These are phyloP conservation scores for Aspergillus asperescens DNA, from an alignment of 495 filamentous ascomycete genomes.

Conservation along the genomic window DNA sequence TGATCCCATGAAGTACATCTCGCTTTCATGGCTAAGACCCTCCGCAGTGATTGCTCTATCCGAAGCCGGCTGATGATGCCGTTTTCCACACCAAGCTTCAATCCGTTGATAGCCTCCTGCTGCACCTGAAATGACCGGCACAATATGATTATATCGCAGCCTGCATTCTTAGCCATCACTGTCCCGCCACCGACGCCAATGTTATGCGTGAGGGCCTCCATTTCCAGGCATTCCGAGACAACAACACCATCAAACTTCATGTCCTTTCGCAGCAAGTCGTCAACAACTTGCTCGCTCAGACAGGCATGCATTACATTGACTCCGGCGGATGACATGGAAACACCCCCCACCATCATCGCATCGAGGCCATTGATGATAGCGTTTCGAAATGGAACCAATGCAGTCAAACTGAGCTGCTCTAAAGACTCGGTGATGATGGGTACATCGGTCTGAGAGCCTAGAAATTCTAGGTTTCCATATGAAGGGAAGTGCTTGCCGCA, in stretches of 20 bases:
- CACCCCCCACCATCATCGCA: conserved; percentile 89
- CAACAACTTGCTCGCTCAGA: conserved; percentile 82
- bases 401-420: conserved; percentile 77
- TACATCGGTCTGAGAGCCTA: conserved; percentile 78
- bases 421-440: conserved; percentile 88
- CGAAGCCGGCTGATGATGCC: conserved; percentile 72
- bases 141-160: conserved; percentile 78
- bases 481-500: conserved; percentile 93
- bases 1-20: conserved; percentile 79
- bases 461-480: conserved; percentile 87
- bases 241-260: conserved; percentile 83
- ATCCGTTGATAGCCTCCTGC: conserved; percentile 76
- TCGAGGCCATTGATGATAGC: conserved; percentile 78
- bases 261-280: conserved; percentile 74
- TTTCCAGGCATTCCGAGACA: conserved; percentile 92
- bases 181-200: conserved; percentile 89
- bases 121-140: conserved; percentile 82
- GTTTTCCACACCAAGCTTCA: conserved; percentile 81
- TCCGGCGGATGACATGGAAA: conserved; percentile 77
- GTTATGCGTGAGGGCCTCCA: conserved; percentile 86
- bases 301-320: conserved; percentile 92
- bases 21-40: conserved; percentile 69
- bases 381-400: conserved; percentile 80
- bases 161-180: conserved; percentile 90
- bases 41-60: conserved; percentile 64